Evolutionary conservation across 169 alveolate species (phyloP).

Genomic region (Cryptosporidium felis): DNA sequence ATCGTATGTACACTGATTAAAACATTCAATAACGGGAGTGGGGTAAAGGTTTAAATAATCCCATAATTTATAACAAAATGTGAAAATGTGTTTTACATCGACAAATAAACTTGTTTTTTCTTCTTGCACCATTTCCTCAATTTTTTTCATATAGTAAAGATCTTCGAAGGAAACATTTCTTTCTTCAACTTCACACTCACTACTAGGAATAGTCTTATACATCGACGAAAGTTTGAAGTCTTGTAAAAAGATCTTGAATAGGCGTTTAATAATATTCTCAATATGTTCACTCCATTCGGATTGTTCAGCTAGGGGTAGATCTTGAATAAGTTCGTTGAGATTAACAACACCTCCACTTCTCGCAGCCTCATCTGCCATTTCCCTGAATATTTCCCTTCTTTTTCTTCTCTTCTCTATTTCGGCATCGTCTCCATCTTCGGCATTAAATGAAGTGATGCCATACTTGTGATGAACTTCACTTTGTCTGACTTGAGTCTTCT

Average conservation of each 20-base stretch:
- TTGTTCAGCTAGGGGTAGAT: conserved; percentile 77
- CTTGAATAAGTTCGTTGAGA: conserved; percentile 63
- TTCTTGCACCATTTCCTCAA: conserved; percentile 85
- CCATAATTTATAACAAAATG: conserved; percentile 67
- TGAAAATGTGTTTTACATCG: conserved; percentile 80
- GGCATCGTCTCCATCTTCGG: conserved; percentile 41
- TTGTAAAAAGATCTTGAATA: conserved; percentile 74
- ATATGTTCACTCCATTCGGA: conserved; percentile 85
- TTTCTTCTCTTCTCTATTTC: conserved; percentile 56
- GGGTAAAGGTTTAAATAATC: conserved; percentile 57
- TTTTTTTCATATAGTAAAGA: conserved; percentile 79
- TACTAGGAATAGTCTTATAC: conserved; percentile 63
- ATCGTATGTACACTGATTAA: conserved; percentile 74
- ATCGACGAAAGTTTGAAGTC: conserved; percentile 71
- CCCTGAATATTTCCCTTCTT: conserved; percentile 77
- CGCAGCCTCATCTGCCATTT: conserved; percentile 76
- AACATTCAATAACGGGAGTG: conserved; percentile 73
- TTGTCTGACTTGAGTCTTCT: conserved; percentile 78
- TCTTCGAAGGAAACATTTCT: conserved; percentile 67
- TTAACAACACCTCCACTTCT: conserved; percentile 82
- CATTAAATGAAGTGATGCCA: conserved; percentile 46
- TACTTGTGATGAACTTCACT: conserved; percentile 74
- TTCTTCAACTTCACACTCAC: conserved; percentile 71
- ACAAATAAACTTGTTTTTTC: conserved; percentile 81
- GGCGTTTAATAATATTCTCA: conserved; percentile 78